Conservation (phyloP, 2,329 filamentous ascomycete genomes). For the Penicillium olsonii region DNA sequence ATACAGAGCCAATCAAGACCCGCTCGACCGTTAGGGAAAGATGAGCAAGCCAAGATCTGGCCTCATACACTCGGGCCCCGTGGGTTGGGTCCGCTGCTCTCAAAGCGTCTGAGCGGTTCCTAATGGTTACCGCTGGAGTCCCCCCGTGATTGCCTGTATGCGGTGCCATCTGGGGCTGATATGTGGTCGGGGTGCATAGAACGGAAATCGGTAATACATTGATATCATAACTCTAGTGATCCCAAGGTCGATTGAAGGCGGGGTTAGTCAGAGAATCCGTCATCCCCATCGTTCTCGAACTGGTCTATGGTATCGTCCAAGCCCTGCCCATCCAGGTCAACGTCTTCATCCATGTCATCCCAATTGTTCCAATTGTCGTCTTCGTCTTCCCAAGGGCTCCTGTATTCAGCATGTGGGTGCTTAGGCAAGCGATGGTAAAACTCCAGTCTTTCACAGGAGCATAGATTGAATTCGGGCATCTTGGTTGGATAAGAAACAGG, state of each 20-base stretch:
- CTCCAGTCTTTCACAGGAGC: slow-evolving; percentile 9
- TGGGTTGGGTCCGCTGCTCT: background rate
- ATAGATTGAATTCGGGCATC: slow-evolving; percentile 4
- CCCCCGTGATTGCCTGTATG: no score
- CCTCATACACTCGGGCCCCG: background rate
- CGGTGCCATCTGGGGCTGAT: no score
- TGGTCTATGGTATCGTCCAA: background rate
- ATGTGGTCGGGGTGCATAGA: no score
- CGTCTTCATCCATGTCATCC: slow-evolving; percentile 6
- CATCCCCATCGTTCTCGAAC: background rate
- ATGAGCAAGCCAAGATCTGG: background rate
- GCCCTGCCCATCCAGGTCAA: background rate
- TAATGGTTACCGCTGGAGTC: no score
- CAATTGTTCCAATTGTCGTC: background rate
- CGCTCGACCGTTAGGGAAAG: background rate
- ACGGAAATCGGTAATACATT: background rate
- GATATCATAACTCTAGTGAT: no score
- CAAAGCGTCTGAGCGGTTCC: no score
- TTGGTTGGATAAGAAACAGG: slow-evolving; percentile 3
- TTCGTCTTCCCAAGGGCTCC: background rate
- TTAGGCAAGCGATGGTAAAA: slow-evolving; percentile 8
- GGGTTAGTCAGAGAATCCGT: background rate
- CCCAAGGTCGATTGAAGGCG: no score
- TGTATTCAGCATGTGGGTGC: background rate
- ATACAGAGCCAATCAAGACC: background rate